Evolutionary conservation across 352 stramenopile genomes (phyloP), one percentile per base, ranked within the genome.

Genomic region (Phytophthora idaei): DNA sequence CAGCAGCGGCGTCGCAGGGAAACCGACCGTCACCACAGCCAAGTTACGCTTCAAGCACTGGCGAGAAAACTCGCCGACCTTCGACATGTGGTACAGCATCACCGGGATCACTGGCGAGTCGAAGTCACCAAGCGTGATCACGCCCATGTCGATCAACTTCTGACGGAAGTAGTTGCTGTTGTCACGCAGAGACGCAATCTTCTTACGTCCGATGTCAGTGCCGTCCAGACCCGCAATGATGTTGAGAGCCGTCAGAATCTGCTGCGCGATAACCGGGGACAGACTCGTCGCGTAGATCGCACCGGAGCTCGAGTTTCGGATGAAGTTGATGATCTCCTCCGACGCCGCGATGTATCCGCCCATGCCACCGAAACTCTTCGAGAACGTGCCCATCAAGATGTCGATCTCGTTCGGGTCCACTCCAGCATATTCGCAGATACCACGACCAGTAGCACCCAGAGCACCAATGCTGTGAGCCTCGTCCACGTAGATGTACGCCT

Each of bases 371-470:
- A 99, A 99, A 60, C 86, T 93, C 86, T 99, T 99, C 11, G 96
- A 99, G 76, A 99, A 99, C 17, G 98, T 99, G 17, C 98, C 98
- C 98, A 99, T 99, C 62, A 99, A 80, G 41, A 99, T 91, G 70
- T 99, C 97, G 46, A 99, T 90, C 76, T 99, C 97, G 29, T 74
- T 90, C 9, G 97, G 93, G 64, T 99, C 90, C 28, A 99, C 97
- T 14, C 93, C 93, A 27, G 76, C 86, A 69, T 99, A 98, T 76
- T 99, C 97, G 67, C 95, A 97, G 57, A 98, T 97, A 56, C 97
- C 97, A 32, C 96, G 83, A 36, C 97, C 97, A 15, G 93, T 99
- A 12, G 81, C 77, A 34, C 97, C 97, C 60, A 99, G 87, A 25
- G 97, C 96, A 15, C 97, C 97, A 72, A 99, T 98, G 31, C 85